Evolutionary conservation across 257 asterid genomes (phyloP).

Genomic region (Penstemon eatonii): DNA sequence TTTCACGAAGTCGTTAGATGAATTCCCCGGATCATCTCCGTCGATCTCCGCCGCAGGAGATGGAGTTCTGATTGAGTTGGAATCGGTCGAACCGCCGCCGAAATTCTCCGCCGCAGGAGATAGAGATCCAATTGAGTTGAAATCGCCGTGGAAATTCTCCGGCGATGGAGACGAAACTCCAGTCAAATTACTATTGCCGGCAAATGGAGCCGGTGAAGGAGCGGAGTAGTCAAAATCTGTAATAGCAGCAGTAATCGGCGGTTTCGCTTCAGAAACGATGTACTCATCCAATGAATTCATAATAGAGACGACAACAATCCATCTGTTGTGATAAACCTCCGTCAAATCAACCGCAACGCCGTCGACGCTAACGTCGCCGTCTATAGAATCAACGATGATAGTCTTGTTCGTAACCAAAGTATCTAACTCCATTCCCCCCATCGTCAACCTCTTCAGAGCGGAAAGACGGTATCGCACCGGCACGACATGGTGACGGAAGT

Average conservation of each 20-base stretch:
- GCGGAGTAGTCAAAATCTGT: background rate
- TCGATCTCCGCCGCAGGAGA: constrained; percentile 6
- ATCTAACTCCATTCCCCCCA: constrained; percentile 29
- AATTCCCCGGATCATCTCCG: background rate
- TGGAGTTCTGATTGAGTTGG: background rate
- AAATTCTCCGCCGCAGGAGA: background rate
- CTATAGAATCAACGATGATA: constrained; percentile 31
- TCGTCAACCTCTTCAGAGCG: constrained; percentile 27
- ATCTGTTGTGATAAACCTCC: constrained; percentile 63
- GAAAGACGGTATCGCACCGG: constrained; percentile 47
- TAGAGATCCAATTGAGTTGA: background rate
- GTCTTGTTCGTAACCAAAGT: constrained; percentile 56
- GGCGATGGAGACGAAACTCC: constrained; percentile 13
- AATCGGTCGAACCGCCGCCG: background rate
- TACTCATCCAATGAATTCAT: constrained; percentile 48
- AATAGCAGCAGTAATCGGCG: background rate
- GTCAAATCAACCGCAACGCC: constrained; percentile 43
- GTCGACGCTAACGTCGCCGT: constrained; percentile 42
- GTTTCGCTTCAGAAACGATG: constrained; percentile 20
- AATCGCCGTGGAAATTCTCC: background rate
- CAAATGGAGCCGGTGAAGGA: constrained; percentile 28
- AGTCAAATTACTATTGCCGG: background rate
- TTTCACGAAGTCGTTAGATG: constrained; percentile 6
- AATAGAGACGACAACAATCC: constrained; percentile 62
- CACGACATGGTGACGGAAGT: constrained; percentile 62